Percentiles rank a stretch among this genome's conserved stretches.
These are phyloP conservation scores for Zizania latifolia DNA, from an alignment of 176 grass and related monocot genomes.

Conservation along the genomic window DNA sequence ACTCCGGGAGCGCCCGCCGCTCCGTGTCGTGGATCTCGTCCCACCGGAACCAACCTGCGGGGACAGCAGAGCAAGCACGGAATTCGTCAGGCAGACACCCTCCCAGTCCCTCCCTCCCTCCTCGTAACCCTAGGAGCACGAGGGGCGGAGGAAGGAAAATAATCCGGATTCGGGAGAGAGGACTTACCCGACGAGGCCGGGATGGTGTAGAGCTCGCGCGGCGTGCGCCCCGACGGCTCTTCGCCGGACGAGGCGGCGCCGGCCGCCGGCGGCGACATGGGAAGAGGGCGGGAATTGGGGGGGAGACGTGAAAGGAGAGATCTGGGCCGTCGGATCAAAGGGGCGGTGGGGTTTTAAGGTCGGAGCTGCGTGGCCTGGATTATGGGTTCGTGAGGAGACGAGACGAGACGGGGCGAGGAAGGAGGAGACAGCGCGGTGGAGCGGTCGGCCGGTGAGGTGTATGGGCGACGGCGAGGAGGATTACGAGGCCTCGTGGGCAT, in stretches of 20 bases:
- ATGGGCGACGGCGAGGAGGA: constrained; percentile 12
- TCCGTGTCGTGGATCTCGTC: constrained; percentile 87
- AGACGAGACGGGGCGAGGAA: neutral
- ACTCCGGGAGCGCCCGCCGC: constrained; percentile 68
- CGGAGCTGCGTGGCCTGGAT: neutral
- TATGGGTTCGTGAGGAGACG: neutral
- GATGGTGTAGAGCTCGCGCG: constrained; percentile 67
- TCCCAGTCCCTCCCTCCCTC: neutral
- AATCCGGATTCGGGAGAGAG: neutral
- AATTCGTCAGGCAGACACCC: constrained; percentile 18
- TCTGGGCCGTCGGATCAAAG: constrained; percentile 46
- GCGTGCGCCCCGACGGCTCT: neutral
- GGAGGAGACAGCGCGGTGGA: neutral
- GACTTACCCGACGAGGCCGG: constrained; percentile 47
- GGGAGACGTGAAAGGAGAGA: neutral
- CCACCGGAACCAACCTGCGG: constrained; percentile 89
- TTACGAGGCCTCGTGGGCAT: neutral
- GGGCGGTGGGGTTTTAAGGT: constrained; percentile 1
- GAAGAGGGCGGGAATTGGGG: constrained; percentile 27
- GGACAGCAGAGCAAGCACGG: neutral
- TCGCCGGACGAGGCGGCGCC: constrained; percentile 37
- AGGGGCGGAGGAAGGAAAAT: neutral
- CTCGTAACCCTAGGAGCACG: constrained; percentile 34
- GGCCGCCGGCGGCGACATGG: constrained; percentile 40
- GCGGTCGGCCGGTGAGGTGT: neutral